Percentiles rank a stretch among this genome's conserved stretches.
phyloP scores from a whole-genome alignment of 805 yeast species.

The Spathaspora hagerdaliae region DNA sequence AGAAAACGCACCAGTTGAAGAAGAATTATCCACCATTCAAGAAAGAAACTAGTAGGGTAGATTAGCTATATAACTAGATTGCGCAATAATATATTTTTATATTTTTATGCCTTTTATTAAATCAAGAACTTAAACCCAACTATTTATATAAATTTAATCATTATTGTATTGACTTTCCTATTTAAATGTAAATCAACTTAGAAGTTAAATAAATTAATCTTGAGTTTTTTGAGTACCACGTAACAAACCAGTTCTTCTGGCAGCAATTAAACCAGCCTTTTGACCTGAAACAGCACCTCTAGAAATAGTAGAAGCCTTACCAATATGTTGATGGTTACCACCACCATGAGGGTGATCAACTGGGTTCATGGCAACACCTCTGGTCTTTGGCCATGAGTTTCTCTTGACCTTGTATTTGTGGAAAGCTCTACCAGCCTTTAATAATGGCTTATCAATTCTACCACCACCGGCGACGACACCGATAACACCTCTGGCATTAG shows the following conservation, averaged over 20 bases:
- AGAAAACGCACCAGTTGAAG: too few relatives aligned
- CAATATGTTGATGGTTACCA: conserved; percentile 60
- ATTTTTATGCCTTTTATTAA: not conserved
- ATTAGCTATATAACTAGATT: too few relatives aligned
- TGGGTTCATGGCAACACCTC: conserved; percentile 99
- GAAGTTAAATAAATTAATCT: conserved; percentile 18
- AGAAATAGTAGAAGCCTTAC: conserved; percentile 36
- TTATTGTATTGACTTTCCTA: conserved; percentile 4
- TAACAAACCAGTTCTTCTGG: conserved; percentile 38
- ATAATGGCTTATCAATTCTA: conserved; percentile 98
- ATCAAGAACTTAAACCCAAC: not conserved
- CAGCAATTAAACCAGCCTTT: conserved; percentile 37
- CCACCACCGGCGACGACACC: conserved; percentile 99
- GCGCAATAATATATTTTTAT: too few relatives aligned
- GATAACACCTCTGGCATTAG: conserved; percentile 98
- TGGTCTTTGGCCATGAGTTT: conserved; percentile 99
- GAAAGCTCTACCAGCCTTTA: conserved; percentile 99
- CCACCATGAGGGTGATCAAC: conserved; percentile 99
- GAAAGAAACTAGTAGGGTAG: too few relatives aligned
- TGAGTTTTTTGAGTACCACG: conserved; percentile 37
- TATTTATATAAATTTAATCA: conserved; percentile 7
- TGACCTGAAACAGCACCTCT: conserved; percentile 39
- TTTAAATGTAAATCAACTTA: conserved; percentile 10
- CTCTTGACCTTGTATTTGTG: conserved; percentile 99
- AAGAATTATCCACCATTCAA: too few relatives aligned